phyloP scores from a whole-genome alignment of 768 basidiomycete genomes.

The Russula dissimulans region DNA sequence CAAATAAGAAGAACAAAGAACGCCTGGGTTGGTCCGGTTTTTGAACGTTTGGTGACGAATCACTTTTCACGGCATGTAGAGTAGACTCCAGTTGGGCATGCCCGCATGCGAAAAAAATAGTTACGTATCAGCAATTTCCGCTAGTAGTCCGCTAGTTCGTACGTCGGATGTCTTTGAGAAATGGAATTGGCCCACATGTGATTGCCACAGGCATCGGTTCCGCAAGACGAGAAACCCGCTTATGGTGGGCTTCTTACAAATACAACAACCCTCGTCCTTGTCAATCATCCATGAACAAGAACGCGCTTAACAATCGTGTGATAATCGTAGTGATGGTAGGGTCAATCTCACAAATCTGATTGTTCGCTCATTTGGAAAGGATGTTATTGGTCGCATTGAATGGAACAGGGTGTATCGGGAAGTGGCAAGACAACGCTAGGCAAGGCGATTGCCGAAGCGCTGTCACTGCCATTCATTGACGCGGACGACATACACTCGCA shows the following conservation, averaged over 20 bases:
- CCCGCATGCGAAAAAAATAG: too few species aligned
- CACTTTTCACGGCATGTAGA: neutral
- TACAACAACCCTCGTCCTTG: too few species aligned
- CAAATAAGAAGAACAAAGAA: neutral
- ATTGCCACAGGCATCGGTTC: neutral
- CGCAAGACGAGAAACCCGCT: too few species aligned
- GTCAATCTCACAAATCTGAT: neutral
- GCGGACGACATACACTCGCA: constrained; percentile 82
- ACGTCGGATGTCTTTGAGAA: neutral
- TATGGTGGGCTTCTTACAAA: neutral
- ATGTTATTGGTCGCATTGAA: neutral
- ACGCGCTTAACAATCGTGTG: neutral
- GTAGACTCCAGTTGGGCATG: too few species aligned
- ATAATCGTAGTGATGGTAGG: constrained; percentile 9
- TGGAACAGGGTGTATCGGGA: constrained; percentile 56
- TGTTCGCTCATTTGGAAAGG: neutral
- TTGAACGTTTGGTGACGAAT: too few species aligned
- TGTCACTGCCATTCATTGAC: constrained; percentile 74
- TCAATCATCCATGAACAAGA: too few species aligned
- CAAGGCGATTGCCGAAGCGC: constrained; percentile 43
- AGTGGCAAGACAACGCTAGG: constrained; percentile 71
- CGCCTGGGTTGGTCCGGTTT: neutral
- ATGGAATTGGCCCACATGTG: neutral
- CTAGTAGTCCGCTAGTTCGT: too few species aligned
- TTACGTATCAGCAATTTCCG: too few species aligned